Evolutionary conservation across 177 flowering plant genomes (phyloP).

Genomic region (Vitis hybrid): DNA sequence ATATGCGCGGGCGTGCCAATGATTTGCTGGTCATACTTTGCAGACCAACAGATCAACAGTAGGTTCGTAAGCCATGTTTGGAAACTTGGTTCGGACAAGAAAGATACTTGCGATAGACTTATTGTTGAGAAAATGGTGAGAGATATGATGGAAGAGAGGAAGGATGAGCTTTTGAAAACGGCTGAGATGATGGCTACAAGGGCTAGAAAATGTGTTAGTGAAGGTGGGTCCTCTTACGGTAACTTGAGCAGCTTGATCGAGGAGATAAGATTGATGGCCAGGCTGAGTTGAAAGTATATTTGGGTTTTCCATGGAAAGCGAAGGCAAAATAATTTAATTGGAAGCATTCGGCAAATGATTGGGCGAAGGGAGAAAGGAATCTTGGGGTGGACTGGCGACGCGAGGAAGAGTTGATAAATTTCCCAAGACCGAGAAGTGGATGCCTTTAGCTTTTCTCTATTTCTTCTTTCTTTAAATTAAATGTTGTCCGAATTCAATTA

Average conservation of each 20-base stretch:
- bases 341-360: too few relatives aligned
- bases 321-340: too few relatives aligned
- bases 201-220: conserved; percentile 8
- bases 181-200: background rate
- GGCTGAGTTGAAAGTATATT: too few relatives aligned
- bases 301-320: too few relatives aligned
- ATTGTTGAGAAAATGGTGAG: conserved; percentile 16
- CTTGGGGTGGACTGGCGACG: too few relatives aligned
- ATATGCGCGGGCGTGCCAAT: conserved; percentile 32
- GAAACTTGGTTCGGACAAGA: conserved; percentile 19
- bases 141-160: conserved; percentile 11
- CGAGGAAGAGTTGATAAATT: too few relatives aligned
- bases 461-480: too few relatives aligned
- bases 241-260: conserved; percentile 12
- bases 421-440: too few relatives aligned
- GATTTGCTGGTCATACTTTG: conserved; percentile 32
- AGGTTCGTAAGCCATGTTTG: conserved; percentile 19
- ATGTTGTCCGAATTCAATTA: too few relatives aligned
- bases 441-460: too few relatives aligned
- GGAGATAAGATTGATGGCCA: background rate
- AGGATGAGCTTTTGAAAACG: conserved; percentile 8
- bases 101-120: conserved; percentile 8
- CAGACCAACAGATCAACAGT: conserved; percentile 26
- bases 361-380: too few relatives aligned
- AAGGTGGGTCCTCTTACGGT: conserved; percentile 16